phyloP scores from a whole-genome alignment of 495 filamentous ascomycete species.

The Lophiotrema nucula region DNA sequence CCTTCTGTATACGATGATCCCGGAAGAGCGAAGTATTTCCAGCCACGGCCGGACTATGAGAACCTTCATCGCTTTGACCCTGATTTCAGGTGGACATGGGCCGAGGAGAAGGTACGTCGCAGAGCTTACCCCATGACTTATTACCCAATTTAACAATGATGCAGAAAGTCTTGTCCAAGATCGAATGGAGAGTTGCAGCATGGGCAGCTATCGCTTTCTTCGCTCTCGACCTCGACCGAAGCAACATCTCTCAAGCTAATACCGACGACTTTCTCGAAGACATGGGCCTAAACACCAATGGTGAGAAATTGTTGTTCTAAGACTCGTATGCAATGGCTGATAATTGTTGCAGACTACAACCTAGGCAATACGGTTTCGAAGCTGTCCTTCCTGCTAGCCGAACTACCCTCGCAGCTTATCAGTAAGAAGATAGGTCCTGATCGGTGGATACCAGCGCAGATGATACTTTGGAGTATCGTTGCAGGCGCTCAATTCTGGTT shows the following conservation, averaged over 20 bases:
- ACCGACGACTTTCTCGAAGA: conserved; percentile 22
- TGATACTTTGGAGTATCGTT: conserved; percentile 22
- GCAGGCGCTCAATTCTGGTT: conserved; percentile 10
- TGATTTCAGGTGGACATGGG: conserved; percentile 3
- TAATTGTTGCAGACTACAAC: conserved; percentile 14
- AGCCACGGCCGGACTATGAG: neutral
- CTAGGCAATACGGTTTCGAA: conserved; percentile 5
- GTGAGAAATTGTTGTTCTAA: neutral
- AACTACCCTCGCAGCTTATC: conserved; percentile 26
- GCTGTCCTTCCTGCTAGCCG: conserved; percentile 19
- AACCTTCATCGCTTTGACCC: conserved; percentile 10
- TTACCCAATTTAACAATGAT: neutral
- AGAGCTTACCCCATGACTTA: neutral
- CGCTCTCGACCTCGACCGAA: conserved; percentile 6
- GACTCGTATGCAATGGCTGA: neutral
- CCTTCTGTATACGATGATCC: conserved; percentile 14
- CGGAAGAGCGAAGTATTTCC: conserved; percentile 1
- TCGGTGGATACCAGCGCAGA: conserved; percentile 24
- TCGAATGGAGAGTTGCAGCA: neutral
- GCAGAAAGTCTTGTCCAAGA: conserved; percentile 6
- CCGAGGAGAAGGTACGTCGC: conserved; percentile 13
- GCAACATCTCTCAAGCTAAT: conserved; percentile 13
- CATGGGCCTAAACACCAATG: conserved; percentile 11
- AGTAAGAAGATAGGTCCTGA: conserved; percentile 20
- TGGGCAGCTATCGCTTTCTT: conserved; percentile 5